These are phyloP conservation scores for Colletotrichum lentis DNA, from an alignment of 2,329 filamentous ascomycete genomes.

Conservation along the genomic window DNA sequence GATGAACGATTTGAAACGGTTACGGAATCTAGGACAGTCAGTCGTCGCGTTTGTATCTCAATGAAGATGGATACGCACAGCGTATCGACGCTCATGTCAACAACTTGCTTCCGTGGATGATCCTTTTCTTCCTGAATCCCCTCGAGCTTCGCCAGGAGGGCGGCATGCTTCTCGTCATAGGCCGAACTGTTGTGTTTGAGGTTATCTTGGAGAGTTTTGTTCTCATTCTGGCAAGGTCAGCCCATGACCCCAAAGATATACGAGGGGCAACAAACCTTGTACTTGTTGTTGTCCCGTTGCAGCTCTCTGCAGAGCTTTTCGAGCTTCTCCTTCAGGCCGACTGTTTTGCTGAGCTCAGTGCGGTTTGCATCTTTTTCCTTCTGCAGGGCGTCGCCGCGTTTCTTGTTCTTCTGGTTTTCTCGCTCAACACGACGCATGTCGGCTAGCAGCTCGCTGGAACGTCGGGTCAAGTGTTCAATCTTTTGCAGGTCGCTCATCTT, in stretches of 20 bases:
- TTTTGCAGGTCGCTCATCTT: constrained; percentile 93
- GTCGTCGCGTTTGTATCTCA: not conserved
- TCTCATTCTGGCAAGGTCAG: constrained; percentile 73
- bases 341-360: constrained; percentile 88
- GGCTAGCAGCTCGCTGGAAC: constrained; percentile 87
- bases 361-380: constrained; percentile 94
- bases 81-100: constrained; percentile 83
- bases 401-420: constrained; percentile 95
- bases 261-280: constrained; percentile 73
- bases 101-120: constrained; percentile 78
- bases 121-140: constrained; percentile 89
- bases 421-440: constrained; percentile 97
- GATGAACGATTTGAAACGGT: constrained; percentile 91
- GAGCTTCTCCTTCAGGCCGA: constrained; percentile 91
- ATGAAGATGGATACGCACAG: not conserved
- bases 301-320: constrained; percentile 96
- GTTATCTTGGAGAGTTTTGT: constrained; percentile 86
- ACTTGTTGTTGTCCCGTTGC: constrained; percentile 96
- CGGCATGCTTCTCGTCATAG: constrained; percentile 85
- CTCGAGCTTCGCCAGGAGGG: constrained; percentile 83
- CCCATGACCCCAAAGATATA: not conserved
- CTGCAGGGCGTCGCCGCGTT: constrained; percentile 90
- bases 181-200: constrained; percentile 84
- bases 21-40: constrained; percentile 73
- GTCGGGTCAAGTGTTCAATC: constrained; percentile 88